These are phyloP conservation scores for Geotrichum histeridarum DNA, from an alignment of 1,139 yeast species.

Conservation along the genomic window DNA sequence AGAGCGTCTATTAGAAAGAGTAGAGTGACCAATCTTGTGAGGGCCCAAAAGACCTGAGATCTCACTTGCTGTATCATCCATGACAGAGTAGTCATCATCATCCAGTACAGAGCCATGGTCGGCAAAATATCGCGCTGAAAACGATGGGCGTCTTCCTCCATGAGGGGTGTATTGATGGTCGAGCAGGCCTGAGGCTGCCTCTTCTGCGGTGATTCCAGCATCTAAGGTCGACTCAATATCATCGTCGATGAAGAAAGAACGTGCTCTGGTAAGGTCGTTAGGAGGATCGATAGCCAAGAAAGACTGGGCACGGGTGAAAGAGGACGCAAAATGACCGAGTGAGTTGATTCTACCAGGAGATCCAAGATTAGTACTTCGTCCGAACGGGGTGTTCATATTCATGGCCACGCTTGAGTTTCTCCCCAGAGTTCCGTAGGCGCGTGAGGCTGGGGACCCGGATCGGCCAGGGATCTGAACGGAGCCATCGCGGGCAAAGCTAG, in stretches of 20 bases:
- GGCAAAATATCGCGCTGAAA: conserved; percentile 20
- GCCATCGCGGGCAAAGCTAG: conserved; percentile 6
- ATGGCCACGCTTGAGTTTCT: neutral
- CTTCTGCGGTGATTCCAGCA: neutral
- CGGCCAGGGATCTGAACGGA: neutral
- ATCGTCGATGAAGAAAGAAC: conserved; percentile 46
- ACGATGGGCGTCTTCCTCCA: conserved; percentile 15
- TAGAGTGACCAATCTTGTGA: neutral
- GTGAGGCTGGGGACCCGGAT: neutral
- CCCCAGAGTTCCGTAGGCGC: conserved; percentile 7
- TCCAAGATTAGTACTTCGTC: neutral
- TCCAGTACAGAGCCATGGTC: conserved; percentile 34
- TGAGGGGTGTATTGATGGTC: neutral
- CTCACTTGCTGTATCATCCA: conserved; percentile 7
- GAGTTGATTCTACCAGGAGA: conserved; percentile 46
- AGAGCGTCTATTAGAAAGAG: conserved; percentile 24
- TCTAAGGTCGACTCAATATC: conserved; percentile 10
- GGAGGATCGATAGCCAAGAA: conserved; percentile 51
- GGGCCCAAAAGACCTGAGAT: conserved; percentile 7
- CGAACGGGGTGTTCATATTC: neutral
- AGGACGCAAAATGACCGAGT: conserved; percentile 70
- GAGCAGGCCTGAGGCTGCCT: conserved; percentile 8
- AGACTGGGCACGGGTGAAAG: conserved; percentile 73
- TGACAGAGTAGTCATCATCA: conserved; percentile 23
- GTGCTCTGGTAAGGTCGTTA: conserved; percentile 35